phyloP scores from a whole-genome alignment of 1,284 basidiomycete genomes.

The Papiliotrema fonsecae region DNA sequence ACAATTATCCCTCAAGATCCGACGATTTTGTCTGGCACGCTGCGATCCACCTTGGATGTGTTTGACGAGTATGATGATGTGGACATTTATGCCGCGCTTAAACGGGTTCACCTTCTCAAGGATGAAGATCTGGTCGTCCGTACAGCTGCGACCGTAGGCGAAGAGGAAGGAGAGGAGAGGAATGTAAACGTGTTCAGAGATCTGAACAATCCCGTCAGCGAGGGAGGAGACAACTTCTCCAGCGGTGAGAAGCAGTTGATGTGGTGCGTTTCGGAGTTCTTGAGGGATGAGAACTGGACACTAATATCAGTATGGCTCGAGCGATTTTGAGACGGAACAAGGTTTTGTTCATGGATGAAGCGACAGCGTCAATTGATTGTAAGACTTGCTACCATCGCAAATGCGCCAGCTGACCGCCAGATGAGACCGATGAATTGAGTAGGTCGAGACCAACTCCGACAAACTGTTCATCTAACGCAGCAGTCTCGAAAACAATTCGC shows the following conservation, averaged over 20 bases:
- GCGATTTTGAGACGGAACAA: conserved; percentile 71
- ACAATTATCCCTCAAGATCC: conserved; percentile 97
- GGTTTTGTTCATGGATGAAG: conserved; percentile 76
- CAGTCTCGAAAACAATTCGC: conserved; percentile 47
- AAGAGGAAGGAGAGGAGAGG: conserved; percentile 51
- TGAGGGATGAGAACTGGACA: neutral
- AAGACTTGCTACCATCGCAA: conserved; percentile 10
- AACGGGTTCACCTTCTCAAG: conserved; percentile 74
- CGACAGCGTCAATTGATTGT: conserved; percentile 56
- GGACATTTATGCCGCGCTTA: conserved; percentile 82
- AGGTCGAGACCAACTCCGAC: conserved; percentile 29
- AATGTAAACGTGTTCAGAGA: conserved; percentile 83
- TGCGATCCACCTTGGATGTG: conserved; percentile 85
- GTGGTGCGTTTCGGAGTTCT: conserved; percentile 40
- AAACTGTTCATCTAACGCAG: conserved; percentile 3
- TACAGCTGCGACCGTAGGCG: conserved; percentile 43
- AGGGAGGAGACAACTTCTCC: conserved; percentile 82
- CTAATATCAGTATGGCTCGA: conserved; percentile 60
- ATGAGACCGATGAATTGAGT: conserved; percentile 60
- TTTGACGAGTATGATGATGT: conserved; percentile 80
- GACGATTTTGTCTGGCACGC: conserved; percentile 76
- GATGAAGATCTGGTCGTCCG: conserved; percentile 44
- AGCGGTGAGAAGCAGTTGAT: conserved; percentile 81
- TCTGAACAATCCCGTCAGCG: conserved; percentile 67
- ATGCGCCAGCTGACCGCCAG: conserved; percentile 57